Evolutionary conservation across 306 rosid species (phyloP), one percentile per base, ranked within the genome.

Genomic region (Betula pendula): DNA sequence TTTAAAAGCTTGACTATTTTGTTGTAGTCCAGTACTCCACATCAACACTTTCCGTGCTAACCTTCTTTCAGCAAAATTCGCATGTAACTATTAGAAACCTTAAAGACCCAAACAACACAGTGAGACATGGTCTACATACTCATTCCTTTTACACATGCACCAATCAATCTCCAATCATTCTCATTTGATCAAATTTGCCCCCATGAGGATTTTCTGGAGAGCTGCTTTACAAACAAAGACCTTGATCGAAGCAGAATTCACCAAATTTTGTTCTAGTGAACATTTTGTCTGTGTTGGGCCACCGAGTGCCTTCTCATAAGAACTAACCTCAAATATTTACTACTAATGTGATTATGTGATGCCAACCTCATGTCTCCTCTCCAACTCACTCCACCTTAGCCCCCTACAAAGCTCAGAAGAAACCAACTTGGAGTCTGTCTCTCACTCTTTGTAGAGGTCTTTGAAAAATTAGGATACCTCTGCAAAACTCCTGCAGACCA

Each of bases 401-500:
- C 17, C 27, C 62, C 31, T n/a, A 11, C 62, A 56, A 56, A 24
- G 63, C 31, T 56, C 2, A 12, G 14, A 56, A 24, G 25, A 56
- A 56, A 56, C 13, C n/a, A 24, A 56, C 63, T 2, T 24, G 63
- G 63, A 20, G 15, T 3, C 6, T 5, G 8, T 24, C 33, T 56
- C 15, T 56, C 63, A 24, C 25, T 56, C 15, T 56, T 56, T 56
- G 29, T 56, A 56, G 63, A 24, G 63, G 17, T 56, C 25, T 24
- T 56, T 24, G 7, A 24, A 56, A 56, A 22, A 56, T 56, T 24
- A 56, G 63, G 63, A 56, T 27, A 56, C 63, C 17, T 24, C 11
- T 56, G 33, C 63, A 56, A 56, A 22, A 56, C 63, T 13, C 63
- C 63, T 56, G 63, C 63, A 60, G 68, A 60, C 22, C 42, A 29